These are phyloP conservation scores for Ichthyophthirius multifiliis DNA, from an alignment of 169 alveolate genomes.

Conservation along the genomic window DNA sequence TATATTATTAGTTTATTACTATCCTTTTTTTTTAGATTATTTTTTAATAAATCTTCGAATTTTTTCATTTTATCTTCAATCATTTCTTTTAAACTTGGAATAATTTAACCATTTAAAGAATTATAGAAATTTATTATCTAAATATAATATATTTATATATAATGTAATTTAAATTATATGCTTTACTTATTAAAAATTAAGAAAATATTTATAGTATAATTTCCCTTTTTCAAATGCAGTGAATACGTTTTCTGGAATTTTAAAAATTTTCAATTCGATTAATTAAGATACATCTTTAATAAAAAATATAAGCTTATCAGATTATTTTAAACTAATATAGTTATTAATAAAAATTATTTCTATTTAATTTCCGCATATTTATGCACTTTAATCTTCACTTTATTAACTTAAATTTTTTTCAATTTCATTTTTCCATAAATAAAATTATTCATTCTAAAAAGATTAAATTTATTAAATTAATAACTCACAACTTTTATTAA, in stretches of 20 bases:
- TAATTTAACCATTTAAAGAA: constrained; percentile 80
- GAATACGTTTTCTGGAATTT: constrained; percentile 55
- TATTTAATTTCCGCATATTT: constrained; percentile 76
- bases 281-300: constrained; percentile 83
- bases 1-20: neutral
- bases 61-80: constrained; percentile 81
- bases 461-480: constrained; percentile 54
- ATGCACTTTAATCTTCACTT: constrained; percentile 41
- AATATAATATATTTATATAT: neutral
- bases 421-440: constrained; percentile 69
- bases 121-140: constrained; percentile 87
- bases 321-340: constrained; percentile 76
- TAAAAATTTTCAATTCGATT: constrained; percentile 76
- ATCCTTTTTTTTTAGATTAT: neutral
- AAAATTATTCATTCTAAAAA: constrained; percentile 53
- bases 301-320: constrained; percentile 86
- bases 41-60: constrained; percentile 82
- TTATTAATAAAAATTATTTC: constrained; percentile 87
- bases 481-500: constrained; percentile 51
- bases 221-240: constrained; percentile 74
- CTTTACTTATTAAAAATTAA: constrained; percentile 81
- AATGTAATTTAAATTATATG: no score
- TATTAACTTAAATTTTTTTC: constrained; percentile 45
- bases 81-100: constrained; percentile 88
- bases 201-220: constrained; percentile 87